These are phyloP conservation scores for Medicago lupulina DNA, from an alignment of 306 rosid genomes.

Conservation along the genomic window DNA sequence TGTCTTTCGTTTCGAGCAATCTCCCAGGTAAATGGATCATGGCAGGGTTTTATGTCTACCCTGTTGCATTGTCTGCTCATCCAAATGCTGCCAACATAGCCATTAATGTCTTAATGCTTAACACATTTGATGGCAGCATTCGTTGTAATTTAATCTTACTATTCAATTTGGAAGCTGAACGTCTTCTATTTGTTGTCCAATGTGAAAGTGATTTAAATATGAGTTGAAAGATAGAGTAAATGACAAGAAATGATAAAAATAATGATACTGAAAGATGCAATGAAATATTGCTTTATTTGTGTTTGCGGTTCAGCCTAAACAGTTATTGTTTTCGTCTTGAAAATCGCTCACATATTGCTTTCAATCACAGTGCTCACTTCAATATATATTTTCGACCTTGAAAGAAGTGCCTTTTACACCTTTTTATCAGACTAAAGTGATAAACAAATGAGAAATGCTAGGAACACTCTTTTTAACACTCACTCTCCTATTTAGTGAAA, in stretches of 20 bases:
- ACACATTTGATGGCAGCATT: background rate
- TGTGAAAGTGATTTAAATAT: constrained; percentile 14
- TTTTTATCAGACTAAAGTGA: constrained; percentile 3
- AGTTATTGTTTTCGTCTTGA: background rate
- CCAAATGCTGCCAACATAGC: background rate
- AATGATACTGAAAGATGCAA: constrained; percentile 30
- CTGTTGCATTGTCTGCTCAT: constrained; percentile 18
- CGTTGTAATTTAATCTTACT: constrained; percentile 19
- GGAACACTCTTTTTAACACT: no score
- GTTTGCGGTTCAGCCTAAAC: constrained; percentile 28
- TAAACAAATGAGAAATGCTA: no score
- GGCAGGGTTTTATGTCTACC: constrained; percentile 24
- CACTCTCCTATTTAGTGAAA: no score
- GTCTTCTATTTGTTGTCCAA: constrained; percentile 14
- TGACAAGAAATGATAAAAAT: background rate
- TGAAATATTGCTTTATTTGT: constrained; percentile 4
- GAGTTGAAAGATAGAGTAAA: background rate
- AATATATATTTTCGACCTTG: constrained; percentile 17
- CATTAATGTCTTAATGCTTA: constrained; percentile 17
- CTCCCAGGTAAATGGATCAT: constrained; percentile 63
- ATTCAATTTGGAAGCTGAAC: constrained; percentile 22
- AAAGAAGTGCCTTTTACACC: constrained; percentile 21
- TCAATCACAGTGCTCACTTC: background rate
- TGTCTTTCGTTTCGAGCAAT: constrained; percentile 87
- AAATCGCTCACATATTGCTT: constrained; percentile 25